These are phyloP conservation scores for Cordyceps cateniannulata DNA, from an alignment of 2,329 filamentous ascomycete species.

Conservation along the genomic window DNA sequence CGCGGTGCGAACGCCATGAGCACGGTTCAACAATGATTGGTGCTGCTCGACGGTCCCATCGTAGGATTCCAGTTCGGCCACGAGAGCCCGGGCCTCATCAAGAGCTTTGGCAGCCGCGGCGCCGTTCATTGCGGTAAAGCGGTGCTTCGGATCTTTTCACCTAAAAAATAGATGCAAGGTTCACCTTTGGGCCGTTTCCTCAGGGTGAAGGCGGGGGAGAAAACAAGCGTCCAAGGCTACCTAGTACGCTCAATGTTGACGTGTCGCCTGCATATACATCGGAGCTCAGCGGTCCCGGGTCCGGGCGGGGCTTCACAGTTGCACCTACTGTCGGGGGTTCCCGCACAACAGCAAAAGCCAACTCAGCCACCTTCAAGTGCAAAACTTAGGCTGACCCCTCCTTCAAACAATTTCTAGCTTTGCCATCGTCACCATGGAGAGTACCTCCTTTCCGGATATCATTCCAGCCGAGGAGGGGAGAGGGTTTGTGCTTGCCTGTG, in stretches of 20 bases:
- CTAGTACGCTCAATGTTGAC: neutral
- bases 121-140: neutral
- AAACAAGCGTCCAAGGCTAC: neutral
- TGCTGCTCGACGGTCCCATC: conserved; percentile 16
- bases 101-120: conserved; percentile 17
- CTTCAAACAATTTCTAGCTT: too few relatives aligned
- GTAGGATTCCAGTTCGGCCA: conserved; percentile 21
- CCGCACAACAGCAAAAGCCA: too few relatives aligned
- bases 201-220: neutral
- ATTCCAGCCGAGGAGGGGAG: too few relatives aligned
- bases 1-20: conserved; percentile 15
- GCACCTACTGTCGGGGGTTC: too few relatives aligned
- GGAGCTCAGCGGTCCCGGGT: neutral
- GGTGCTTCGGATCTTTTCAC: neutral
- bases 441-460: too few relatives aligned
- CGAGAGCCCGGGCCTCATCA: conserved; percentile 21
- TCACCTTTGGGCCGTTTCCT: neutral
- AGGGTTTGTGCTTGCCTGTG: too few relatives aligned
- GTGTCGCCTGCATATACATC: neutral
- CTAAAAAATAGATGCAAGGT: neutral
- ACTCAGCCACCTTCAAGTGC: too few relatives aligned
- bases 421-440: too few relatives aligned
- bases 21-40: conserved; percentile 17
- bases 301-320: neutral
- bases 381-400: too few relatives aligned